phyloP scores from a whole-genome alignment of 1,284 basidiomycete genomes.

The Ceratobasidium sp. region DNA sequence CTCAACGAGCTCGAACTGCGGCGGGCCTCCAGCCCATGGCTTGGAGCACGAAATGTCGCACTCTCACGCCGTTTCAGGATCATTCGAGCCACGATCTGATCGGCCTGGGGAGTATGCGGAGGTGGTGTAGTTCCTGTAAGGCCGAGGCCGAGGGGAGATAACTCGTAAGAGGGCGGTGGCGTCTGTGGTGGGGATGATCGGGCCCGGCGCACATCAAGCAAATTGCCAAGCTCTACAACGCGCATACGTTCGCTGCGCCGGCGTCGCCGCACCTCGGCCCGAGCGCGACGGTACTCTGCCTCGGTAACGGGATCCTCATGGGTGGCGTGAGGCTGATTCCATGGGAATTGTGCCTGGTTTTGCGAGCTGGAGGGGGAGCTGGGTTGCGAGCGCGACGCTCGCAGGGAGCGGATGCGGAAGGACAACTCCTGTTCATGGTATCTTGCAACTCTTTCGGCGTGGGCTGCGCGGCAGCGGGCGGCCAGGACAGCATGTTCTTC shows the following conservation, averaged over 20 bases:
- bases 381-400: slow-evolving; percentile 30
- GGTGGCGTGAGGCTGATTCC: slow-evolving; percentile 1
- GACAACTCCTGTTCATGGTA: slow-evolving; percentile 33
- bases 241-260: slow-evolving; percentile 35
- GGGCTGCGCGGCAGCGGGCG: slow-evolving; percentile 23
- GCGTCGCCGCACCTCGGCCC: slow-evolving; percentile 28
- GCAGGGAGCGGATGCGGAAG: slow-evolving; percentile 20
- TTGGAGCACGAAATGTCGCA: slow-evolving; percentile 6
- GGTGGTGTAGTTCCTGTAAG: background rate
- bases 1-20: slow-evolving; percentile 33
- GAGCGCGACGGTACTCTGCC: slow-evolving; percentile 29
- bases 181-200: slow-evolving; percentile 6
- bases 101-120: slow-evolving; percentile 9
- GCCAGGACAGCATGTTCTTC: slow-evolving; percentile 35
- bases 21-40: slow-evolving; percentile 9
- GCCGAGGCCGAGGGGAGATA: slow-evolving; percentile 26
- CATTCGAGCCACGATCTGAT: slow-evolving; percentile 36
- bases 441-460: slow-evolving; percentile 27
- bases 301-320: slow-evolving; percentile 29
- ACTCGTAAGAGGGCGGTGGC: slow-evolving; percentile 25
- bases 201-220: slow-evolving; percentile 22
- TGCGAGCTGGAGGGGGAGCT: background rate
- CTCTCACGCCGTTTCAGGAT: slow-evolving; percentile 35
- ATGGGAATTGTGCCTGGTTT: background rate
- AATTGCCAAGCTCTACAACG: slow-evolving; percentile 26